These are phyloP conservation scores for Mycosarcoma mackinlayi DNA, from an alignment of 1,284 basidiomycete species.

Conservation along the genomic window DNA sequence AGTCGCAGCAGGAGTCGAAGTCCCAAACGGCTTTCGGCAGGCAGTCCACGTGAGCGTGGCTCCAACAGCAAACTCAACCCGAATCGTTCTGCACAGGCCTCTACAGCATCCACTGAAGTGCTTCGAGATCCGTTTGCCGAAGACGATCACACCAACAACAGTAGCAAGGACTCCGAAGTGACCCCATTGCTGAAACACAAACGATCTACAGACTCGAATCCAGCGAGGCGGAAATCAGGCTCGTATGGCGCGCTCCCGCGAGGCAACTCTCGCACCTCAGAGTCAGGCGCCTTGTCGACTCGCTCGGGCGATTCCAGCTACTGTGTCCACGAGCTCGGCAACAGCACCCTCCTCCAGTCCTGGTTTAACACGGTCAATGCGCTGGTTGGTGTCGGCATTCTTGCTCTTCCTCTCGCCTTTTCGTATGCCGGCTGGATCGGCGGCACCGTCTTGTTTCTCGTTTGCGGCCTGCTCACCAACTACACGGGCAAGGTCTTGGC, in stretches of 20 bases:
- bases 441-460: conserved; percentile 56
- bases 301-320: conserved; percentile 23
- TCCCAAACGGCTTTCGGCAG: conserved; percentile 42
- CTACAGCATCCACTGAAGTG: conserved; percentile 14
- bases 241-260: conserved; percentile 17
- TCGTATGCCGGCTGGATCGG: conserved; percentile 60
- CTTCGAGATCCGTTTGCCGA: conserved; percentile 52
- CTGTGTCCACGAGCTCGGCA: conserved; percentile 31
- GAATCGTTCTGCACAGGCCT: conserved; percentile 13
- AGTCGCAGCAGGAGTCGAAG: conserved; percentile 50
- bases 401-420: conserved; percentile 64
- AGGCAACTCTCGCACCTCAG: too few species aligned
- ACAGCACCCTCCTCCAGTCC: conserved; percentile 62
- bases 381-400: conserved; percentile 64
- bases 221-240: conserved; percentile 10
- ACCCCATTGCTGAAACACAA: conserved; percentile 7
- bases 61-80: conserved; percentile 31
- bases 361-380: conserved; percentile 68
- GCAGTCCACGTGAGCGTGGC: conserved; percentile 11
- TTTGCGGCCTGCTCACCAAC: conserved; percentile 63
- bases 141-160: conserved; percentile 9
- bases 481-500: conserved; percentile 67
- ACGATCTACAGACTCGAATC: not conserved
- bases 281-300: conserved; percentile 16
- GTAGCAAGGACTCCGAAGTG: conserved; percentile 17